Base-by-base conservation (phyloP, 352 stramenopile species). In the Phytophthora kernoviae region DNA sequence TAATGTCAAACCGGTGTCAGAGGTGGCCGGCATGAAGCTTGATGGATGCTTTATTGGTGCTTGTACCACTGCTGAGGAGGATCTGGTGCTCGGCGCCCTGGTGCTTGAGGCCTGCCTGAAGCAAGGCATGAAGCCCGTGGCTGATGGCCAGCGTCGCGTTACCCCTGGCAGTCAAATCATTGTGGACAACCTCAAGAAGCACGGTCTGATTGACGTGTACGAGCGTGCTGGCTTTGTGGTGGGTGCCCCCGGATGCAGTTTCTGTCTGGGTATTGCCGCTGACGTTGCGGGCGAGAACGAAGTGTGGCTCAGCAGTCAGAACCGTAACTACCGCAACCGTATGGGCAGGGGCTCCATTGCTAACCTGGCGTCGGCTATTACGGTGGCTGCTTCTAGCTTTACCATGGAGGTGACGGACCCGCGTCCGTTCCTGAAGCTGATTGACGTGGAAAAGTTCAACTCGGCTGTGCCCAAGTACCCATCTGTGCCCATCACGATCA, bases 311-410 rank as follows among this genome's bases (percentile, higher is more conserved):
- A 87, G 70, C 26, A 79, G 61, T 41, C 84, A 93, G 77, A 95
- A 95, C 71, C 84, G 86, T 20, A 95, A 95, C 71, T 95, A 92
- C 72, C 81, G 84, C 50, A 93, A 93, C 77, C 86, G 86, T 44
- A 95, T 95, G 86, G 86, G 86, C 48, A 81, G 79, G 51, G 84
- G 84, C 27, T 93, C 82, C 15, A 93, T 93, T 55, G 81, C 72
- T 15, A 91, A 95, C 69, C 60, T 95, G 37, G 83, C 81, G 33
- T 93, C 84, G 14, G 84, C 86, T 12, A 84, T 90, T 45, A 91
- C 81, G 24, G 84, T 95, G 18, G 86, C 86, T 24, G 86, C 86
- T 12, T 95, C 86, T 36, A 93, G 83, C 56, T 94, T 94, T 64
- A 69, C 52, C 40, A 94, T 94, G 85, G 63, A 84, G 45, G 77